Evolutionary conservation across 208 protist species (phyloP).

Genomic region (Angomonas ambiguus): DNA sequence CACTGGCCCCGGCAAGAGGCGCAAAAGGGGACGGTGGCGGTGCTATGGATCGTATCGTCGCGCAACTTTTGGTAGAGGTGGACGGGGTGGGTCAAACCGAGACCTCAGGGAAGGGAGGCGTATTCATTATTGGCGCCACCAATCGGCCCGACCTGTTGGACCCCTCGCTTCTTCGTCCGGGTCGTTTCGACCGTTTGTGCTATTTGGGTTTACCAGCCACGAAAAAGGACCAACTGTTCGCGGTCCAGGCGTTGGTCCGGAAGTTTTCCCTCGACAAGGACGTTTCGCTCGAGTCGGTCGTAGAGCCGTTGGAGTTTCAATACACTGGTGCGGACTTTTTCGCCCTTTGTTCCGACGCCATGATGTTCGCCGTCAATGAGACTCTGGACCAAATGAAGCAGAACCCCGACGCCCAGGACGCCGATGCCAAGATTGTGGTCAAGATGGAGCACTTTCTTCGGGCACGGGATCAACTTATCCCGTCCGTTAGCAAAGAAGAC

Average conservation of each 20-base stretch:
- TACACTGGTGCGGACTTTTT: constrained; percentile 96
- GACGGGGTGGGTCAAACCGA: constrained; percentile 73
- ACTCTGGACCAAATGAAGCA: constrained; percentile 30
- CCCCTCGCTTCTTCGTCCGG: constrained; percentile 89
- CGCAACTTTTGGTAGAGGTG: constrained; percentile 91
- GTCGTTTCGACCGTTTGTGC: constrained; percentile 87
- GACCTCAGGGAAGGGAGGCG: constrained; percentile 29
- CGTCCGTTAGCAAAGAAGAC: constrained; percentile 77
- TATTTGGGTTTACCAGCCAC: constrained; percentile 83
- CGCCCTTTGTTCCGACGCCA: constrained; percentile 92
- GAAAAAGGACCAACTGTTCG: constrained; percentile 74
- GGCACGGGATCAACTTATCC: constrained; percentile 70
- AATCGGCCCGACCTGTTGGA: constrained; percentile 91
- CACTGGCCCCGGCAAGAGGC: constrained; percentile 81
- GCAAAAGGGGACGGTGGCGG: constrained; percentile 86
- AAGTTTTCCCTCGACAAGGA: constrained; percentile 75
- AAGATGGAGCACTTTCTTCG: constrained; percentile 69
- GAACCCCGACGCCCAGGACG: not conserved
- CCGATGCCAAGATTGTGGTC: not conserved
- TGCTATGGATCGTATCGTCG: constrained; percentile 92
- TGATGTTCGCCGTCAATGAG: constrained; percentile 93
- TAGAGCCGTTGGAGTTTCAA: constrained; percentile 62
- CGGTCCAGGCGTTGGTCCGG: constrained; percentile 70
- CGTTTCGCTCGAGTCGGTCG: constrained; percentile 50
- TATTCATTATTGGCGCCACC: constrained; percentile 92